A percentile compares a stretch with the other conserved stretches of the same genome.
Conservation (phyloP, 78 protist species). For the Dictyostelium brefeldianum region DNA sequence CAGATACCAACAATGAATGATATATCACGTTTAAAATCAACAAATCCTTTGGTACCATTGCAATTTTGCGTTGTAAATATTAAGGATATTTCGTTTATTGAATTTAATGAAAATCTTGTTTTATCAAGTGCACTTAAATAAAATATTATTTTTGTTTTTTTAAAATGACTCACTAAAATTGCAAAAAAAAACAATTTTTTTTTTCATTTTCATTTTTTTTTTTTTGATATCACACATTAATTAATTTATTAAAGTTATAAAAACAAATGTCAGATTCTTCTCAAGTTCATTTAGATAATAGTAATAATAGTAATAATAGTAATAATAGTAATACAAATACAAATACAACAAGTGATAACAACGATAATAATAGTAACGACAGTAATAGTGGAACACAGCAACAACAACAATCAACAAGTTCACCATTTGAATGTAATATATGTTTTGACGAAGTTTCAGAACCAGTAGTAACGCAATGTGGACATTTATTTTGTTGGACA, state of each 20-base stretch:
- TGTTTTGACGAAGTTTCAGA: constrained; percentile 70
- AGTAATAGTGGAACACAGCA: background rate
- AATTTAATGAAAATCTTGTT: constrained; percentile 3
- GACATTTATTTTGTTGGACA: constrained; percentile 77
- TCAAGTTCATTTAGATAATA: no score
- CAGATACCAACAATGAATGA: background rate
- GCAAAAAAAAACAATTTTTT: background rate
- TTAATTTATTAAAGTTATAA: no score
- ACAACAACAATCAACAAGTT: background rate
- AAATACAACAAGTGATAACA: background rate
- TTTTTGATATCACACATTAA: background rate
- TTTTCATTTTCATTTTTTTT: background rate
- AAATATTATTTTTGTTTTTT: background rate
- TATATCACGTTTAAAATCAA: background rate
- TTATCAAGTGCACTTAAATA: background rate
- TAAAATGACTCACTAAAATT: no score
- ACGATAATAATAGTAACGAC: background rate
- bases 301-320: background rate
- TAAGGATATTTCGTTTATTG: constrained; percentile 4
- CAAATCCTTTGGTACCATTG: background rate
- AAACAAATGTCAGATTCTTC: background rate
- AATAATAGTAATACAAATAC: background rate
- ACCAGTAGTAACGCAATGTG: constrained; percentile 78
- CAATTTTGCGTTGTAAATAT: constrained; percentile 17
- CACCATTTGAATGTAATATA: constrained; percentile 73